These are phyloP conservation scores for Mesostigma viride DNA, from an alignment of 139 green algal species.

Conservation along the genomic window DNA sequence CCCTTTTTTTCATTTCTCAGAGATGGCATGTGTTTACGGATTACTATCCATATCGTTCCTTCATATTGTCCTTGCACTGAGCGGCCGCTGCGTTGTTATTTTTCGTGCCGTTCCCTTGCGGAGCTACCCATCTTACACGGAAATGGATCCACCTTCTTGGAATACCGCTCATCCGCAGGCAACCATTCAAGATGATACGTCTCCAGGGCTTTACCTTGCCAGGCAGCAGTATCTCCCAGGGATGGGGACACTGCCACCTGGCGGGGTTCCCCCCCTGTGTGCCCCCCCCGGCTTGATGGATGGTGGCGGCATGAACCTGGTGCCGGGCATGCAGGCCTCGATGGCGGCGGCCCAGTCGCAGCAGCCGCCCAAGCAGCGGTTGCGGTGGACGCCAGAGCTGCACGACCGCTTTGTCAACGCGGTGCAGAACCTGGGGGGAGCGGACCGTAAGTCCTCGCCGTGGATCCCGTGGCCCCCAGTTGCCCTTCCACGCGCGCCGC, in stretches of 20 bases:
- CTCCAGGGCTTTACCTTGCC: background rate
- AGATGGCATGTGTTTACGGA: background rate
- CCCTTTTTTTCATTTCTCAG: background rate
- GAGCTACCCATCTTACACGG: background rate
- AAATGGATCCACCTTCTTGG: background rate
- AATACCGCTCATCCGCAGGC: too few species aligned
- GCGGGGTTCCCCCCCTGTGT: background rate
- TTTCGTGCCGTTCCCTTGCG: background rate
- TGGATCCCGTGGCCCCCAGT: too few species aligned
- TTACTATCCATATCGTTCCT: background rate
- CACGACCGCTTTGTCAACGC: slow-evolving; percentile 76
- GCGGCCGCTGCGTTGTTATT: background rate
- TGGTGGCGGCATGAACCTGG: background rate
- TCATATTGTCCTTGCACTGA: background rate
- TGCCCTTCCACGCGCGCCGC: too few species aligned
- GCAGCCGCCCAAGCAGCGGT: slow-evolving; percentile 36
- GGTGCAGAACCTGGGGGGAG: slow-evolving; percentile 47
- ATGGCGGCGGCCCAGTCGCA: background rate
- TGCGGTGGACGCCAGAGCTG: slow-evolving; percentile 85
- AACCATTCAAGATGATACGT: too few species aligned
- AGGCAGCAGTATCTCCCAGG: background rate
- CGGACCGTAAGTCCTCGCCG: slow-evolving; percentile 26
- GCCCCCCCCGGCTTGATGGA: background rate
- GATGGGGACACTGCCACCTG: background rate
- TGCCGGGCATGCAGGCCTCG: background rate